Percentiles rank a stretch among this genome's conserved stretches.
These are phyloP conservation scores for Metschnikowia similis DNA, from an alignment of 805 yeast species.

Conservation along the genomic window DNA sequence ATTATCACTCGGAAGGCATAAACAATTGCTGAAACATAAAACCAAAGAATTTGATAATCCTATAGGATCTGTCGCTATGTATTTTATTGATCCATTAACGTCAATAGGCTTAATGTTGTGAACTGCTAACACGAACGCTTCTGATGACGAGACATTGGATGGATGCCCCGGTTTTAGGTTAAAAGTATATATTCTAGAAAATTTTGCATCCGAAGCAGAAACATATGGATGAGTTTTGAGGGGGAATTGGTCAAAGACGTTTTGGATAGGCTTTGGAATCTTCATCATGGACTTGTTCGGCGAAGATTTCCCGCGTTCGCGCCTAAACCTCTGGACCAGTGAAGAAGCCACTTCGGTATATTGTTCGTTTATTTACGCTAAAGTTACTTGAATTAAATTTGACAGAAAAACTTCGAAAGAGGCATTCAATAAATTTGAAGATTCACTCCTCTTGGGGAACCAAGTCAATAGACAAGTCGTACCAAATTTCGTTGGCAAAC, in stretches of 20 bases:
- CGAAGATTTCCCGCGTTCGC: not conserved
- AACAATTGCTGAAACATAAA: slow-evolving; percentile 40
- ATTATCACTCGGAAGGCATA: slow-evolving; percentile 37
- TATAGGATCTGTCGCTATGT: slow-evolving; percentile 56
- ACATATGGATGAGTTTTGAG: slow-evolving; percentile 28
- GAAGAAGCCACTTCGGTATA: not conserved
- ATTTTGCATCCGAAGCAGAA: not conserved
- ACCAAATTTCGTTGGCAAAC: slow-evolving; percentile 60
- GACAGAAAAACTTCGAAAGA: not conserved
- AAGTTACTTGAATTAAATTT: not conserved
- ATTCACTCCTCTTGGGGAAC: slow-evolving; percentile 39
- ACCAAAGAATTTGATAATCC: slow-evolving; percentile 47
- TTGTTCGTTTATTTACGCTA: not conserved
- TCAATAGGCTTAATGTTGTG: slow-evolving; percentile 36
- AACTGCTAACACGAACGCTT: slow-evolving; percentile 49
- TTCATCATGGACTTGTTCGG: slow-evolving; percentile 14
- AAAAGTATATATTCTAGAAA: not conserved
- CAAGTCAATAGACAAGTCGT: slow-evolving; percentile 49
- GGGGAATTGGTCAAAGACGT: slow-evolving; percentile 52
- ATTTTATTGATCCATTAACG: slow-evolving; percentile 17
- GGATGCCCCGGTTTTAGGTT: not conserved
- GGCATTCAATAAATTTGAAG: not conserved
- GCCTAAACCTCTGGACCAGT: not conserved
- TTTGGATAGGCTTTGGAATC: slow-evolving; percentile 41
- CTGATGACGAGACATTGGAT: not conserved